These are phyloP conservation scores for Quercus dentata DNA, from an alignment of 306 rosid species.

Conservation along the genomic window DNA sequence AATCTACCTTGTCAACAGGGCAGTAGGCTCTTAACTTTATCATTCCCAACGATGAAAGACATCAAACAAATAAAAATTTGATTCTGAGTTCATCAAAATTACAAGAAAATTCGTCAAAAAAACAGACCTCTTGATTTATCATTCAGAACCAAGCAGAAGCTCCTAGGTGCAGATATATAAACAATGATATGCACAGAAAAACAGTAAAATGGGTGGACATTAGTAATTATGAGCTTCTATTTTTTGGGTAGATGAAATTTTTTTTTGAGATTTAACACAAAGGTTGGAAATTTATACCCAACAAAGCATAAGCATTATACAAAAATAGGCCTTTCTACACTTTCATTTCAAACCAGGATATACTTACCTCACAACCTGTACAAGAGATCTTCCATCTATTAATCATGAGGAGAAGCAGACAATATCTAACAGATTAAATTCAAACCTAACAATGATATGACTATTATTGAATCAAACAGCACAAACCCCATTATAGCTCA, in stretches of 20 bases:
- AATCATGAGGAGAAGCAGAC: neutral
- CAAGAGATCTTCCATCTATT: neutral
- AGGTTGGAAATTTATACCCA: neutral
- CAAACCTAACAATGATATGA: neutral
- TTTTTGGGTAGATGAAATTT: neutral
- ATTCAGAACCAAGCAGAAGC: neutral
- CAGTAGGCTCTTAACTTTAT: neutral
- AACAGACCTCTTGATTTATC: neutral
- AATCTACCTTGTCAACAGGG: neutral
- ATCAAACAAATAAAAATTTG: neutral
- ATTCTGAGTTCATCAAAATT: neutral
- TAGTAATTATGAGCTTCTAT: neutral
- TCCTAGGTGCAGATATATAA: neutral
- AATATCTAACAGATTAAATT: neutral
- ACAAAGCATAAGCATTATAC: neutral
- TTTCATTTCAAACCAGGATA: neutral
- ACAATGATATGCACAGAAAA: neutral
- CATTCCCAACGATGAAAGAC: neutral
- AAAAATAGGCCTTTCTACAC: neutral
- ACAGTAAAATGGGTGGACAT: neutral
- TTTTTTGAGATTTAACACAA: neutral
- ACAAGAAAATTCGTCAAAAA: neutral
- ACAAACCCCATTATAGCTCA: neutral
- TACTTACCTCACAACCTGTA: neutral
- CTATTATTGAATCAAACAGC: conserved; percentile 8